A percentile compares a stretch with the other conserved stretches of the same genome.
Conservation (phyloP, 2,329 filamentous ascomycete genomes). For the Diaporthe velutina region DNA sequence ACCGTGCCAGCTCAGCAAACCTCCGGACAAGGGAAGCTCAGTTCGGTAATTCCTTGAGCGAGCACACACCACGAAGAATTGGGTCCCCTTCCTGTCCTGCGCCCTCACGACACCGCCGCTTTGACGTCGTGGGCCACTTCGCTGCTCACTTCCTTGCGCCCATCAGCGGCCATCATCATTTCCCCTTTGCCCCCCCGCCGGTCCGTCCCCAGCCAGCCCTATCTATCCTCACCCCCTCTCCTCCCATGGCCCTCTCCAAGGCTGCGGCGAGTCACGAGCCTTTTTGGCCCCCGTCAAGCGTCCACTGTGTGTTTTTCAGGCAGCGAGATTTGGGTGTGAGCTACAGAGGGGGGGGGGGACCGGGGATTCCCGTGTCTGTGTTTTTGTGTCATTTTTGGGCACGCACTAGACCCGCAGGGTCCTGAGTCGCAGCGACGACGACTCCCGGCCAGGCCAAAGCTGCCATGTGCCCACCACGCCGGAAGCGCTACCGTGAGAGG, state of each 20-base stretch:
- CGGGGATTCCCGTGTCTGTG: conserved; percentile 17
- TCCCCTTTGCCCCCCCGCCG: neutral
- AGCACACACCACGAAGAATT: neutral
- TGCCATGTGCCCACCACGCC: neutral
- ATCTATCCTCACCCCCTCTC: conserved; percentile 14
- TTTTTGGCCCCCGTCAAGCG: neutral
- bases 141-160: conserved; percentile 25
- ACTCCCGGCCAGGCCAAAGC: neutral
- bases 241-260: neutral
- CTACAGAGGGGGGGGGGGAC: neutral
- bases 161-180: conserved; percentile 28
- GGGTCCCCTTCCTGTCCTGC: conserved; percentile 1
- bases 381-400: neutral
- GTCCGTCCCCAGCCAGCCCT: neutral
- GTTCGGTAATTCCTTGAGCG: conserved; percentile 3
- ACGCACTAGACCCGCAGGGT: neutral
- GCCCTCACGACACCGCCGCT: conserved; percentile 29
- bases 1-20: conserved; percentile 23
- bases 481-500: conserved; percentile 3
- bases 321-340: conserved; percentile 15
- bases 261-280: conserved; percentile 23
- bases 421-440: conserved; percentile 15
- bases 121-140: conserved; percentile 25
- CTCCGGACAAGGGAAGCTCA: conserved; percentile 5
- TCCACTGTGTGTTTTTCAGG: neutral